Conservation (phyloP, 2,329 filamentous ascomycete genomes). For the Knoxdaviesia proteae region DNA sequence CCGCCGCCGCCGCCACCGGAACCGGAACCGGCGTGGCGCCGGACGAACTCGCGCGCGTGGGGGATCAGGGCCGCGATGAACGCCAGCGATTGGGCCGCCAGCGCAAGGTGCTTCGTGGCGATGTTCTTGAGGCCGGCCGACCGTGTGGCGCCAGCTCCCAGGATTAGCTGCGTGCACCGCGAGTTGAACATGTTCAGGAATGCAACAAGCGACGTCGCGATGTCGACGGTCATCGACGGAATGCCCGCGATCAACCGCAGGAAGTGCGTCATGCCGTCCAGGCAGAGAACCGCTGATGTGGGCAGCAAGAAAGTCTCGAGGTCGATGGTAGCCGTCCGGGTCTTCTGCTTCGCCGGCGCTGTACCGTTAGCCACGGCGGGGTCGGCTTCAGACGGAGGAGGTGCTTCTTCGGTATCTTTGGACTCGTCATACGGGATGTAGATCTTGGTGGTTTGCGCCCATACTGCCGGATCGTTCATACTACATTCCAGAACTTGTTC, state of each 20-base stretch:
- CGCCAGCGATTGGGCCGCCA: conserved; percentile 72
- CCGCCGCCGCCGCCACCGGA: too few relatives aligned
- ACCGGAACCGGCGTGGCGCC: conserved; percentile 44
- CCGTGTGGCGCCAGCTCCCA: conserved; percentile 77
- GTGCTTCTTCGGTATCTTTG: conserved; percentile 13
- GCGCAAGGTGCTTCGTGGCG: conserved; percentile 80
- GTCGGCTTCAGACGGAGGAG: conserved; percentile 13
- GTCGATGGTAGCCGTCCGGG: conserved; percentile 57
- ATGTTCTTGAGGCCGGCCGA: conserved; percentile 90
- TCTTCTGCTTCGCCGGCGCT: conserved; percentile 37
- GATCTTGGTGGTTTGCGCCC: conserved; percentile 39
- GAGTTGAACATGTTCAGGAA: conserved; percentile 92
- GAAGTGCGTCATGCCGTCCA: conserved; percentile 65
- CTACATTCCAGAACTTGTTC: conserved; percentile 46
- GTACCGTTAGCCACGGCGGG: conserved; percentile 20
- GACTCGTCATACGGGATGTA: conserved; percentile 26
- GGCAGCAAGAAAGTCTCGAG: conserved; percentile 73
- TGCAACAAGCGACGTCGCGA: conserved; percentile 58
- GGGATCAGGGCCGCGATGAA: conserved; percentile 78
- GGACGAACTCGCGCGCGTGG: conserved; percentile 76
- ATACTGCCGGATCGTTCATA: conserved; percentile 45
- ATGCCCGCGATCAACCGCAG: conserved; percentile 67
- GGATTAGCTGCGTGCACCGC: conserved; percentile 83
- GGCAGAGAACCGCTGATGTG: conserved; percentile 59
- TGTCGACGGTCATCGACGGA: conserved; percentile 71